Evolutionary conservation across 371 early-diverging fungal genomes (phyloP).

Genomic region (Rhizopus stolonifer): DNA sequence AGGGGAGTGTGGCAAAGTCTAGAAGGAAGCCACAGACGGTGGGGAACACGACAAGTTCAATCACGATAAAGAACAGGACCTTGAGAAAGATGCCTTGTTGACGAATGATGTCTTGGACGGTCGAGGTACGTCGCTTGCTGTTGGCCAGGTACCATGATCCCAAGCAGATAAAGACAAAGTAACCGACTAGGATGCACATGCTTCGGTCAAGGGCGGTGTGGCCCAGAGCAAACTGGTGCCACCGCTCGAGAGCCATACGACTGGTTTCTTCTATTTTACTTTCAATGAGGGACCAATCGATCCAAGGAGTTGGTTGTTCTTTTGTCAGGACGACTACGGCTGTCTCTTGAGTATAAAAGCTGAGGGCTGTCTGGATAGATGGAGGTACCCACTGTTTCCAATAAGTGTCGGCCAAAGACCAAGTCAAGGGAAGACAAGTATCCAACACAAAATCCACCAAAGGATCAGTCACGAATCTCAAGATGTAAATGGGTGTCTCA

Average conservation of each 20-base stretch:
- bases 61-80: slow-evolving; percentile 76
- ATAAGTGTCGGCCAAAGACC: slow-evolving; percentile 25
- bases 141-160: slow-evolving; percentile 55
- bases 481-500: slow-evolving; percentile 40
- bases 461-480: slow-evolving; percentile 53
- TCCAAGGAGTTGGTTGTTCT: background rate
- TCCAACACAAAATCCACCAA: slow-evolving; percentile 54
- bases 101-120: slow-evolving; percentile 51
- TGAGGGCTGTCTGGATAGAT: slow-evolving; percentile 5
- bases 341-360: too few relatives aligned
- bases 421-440: slow-evolving; percentile 24
- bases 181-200: slow-evolving; percentile 50
- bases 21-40: slow-evolving; percentile 82
- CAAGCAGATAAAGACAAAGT: slow-evolving; percentile 41
- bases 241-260: slow-evolving; percentile 25
- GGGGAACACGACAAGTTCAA: slow-evolving; percentile 89
- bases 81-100: slow-evolving; percentile 65
- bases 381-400: slow-evolving; percentile 8
- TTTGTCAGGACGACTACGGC: background rate
- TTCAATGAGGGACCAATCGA: slow-evolving; percentile 22
- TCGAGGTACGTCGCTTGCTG: slow-evolving; percentile 15
- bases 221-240: slow-evolving; percentile 53
- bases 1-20: slow-evolving; percentile 78
- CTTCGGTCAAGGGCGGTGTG: slow-evolving; percentile 45
- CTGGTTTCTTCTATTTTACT: slow-evolving; percentile 21